These are phyloP conservation scores for Plasmopara halstedii DNA, from an alignment of 352 stramenopile species.

Conservation along the genomic window DNA sequence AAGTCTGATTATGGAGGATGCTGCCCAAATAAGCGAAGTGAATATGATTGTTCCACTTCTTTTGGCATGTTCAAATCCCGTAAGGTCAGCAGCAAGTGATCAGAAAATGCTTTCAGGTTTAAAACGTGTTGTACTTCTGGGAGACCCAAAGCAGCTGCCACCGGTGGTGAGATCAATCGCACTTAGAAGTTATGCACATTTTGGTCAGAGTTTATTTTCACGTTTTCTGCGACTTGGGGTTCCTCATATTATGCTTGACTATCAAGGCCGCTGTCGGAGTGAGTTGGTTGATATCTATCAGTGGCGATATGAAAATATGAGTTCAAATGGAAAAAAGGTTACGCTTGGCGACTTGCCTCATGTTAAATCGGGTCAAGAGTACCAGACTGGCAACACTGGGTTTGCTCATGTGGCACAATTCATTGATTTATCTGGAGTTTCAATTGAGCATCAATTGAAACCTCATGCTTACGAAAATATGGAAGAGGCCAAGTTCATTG, in stretches of 20 bases:
- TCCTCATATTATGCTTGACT: slow-evolving; percentile 86
- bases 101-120: slow-evolving; percentile 29
- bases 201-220: slow-evolving; percentile 95
- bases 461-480: slow-evolving; percentile 93
- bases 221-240: slow-evolving; percentile 91
- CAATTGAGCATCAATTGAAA: slow-evolving; percentile 57
- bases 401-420: slow-evolving; percentile 88
- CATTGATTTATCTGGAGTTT: slow-evolving; percentile 63
- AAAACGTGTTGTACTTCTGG: slow-evolving; percentile 93
- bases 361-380: slow-evolving; percentile 14
- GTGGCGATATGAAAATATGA: slow-evolving; percentile 55
- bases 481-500: slow-evolving; percentile 91
- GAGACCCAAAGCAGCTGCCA: slow-evolving; percentile 90
- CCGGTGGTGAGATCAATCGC: slow-evolving; percentile 86
- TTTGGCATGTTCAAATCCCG: slow-evolving; percentile 51
- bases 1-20: slow-evolving; percentile 94
- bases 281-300: slow-evolving; percentile 86
- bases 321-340: slow-evolving; percentile 5
- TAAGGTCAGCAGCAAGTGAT: neutral
- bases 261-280: slow-evolving; percentile 83
- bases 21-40: slow-evolving; percentile 91
- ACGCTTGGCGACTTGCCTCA: slow-evolving; percentile 21
- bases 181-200: slow-evolving; percentile 84
- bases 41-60: slow-evolving; percentile 90
- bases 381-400: slow-evolving; percentile 76